Conservation (phyloP, 768 basidiomycete genomes). For the Strobilomyces dryophilus region DNA sequence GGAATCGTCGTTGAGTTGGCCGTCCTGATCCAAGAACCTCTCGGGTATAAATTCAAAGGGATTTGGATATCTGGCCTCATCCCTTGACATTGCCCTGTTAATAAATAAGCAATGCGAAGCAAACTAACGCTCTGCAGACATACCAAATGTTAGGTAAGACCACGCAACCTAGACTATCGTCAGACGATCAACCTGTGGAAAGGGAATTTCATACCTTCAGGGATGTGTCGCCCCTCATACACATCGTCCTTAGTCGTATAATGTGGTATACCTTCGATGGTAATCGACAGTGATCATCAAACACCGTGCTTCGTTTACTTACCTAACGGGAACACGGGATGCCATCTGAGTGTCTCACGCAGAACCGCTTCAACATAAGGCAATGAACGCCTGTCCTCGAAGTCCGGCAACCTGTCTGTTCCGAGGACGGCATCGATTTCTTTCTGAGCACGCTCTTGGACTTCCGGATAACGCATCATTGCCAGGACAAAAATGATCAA, state of each 20-base stretch:
- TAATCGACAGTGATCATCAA: background rate
- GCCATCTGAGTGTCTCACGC: conserved; percentile 34
- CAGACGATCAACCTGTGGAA: conserved; percentile 3
- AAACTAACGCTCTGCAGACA: background rate
- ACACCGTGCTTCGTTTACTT: background rate
- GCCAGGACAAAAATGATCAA: conserved; percentile 30
- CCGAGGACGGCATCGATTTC: conserved; percentile 34
- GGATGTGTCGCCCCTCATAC: conserved; percentile 24
- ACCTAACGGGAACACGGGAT: conserved; percentile 32
- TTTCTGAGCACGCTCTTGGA: conserved; percentile 31
- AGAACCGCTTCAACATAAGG: conserved; percentile 32
- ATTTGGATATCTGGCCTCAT: conserved; percentile 25
- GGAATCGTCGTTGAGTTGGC: conserved; percentile 22
- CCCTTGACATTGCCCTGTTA: conserved; percentile 27
- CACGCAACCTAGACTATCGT: conserved; percentile 22
- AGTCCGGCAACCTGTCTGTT: conserved; percentile 22
- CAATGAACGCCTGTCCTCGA: conserved; percentile 25
- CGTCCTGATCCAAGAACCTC: conserved; percentile 24
- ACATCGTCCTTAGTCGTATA: conserved; percentile 24
- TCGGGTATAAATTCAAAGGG: conserved; percentile 27
- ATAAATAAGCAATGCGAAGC: conserved; percentile 5
- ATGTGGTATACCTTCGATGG: conserved; percentile 25
- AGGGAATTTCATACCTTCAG: conserved; percentile 18
- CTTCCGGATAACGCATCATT: conserved; percentile 33
- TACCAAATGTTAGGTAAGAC: conserved; percentile 31